Evolutionary conservation across 164 flowering plant genomes (phyloP).

Genomic region (Macadamia tetraphylla): DNA sequence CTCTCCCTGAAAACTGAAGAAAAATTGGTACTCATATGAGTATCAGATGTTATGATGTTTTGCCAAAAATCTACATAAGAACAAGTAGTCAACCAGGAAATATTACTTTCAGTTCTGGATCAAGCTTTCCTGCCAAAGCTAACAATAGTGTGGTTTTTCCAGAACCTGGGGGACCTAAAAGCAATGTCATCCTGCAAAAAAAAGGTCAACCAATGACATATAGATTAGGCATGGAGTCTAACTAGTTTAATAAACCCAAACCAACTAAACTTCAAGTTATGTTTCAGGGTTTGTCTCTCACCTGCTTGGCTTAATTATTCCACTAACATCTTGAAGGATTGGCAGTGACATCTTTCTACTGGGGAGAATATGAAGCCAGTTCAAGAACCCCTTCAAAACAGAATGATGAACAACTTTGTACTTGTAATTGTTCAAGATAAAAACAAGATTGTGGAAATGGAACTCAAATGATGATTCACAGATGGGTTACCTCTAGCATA

Average conservation of each 20-base stretch:
- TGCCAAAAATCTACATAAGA: no score
- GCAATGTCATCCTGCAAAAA: conserved; percentile 40
- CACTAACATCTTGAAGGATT: neutral
- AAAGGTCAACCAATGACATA: neutral
- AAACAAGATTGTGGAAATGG: no score
- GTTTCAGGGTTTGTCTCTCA: neutral
- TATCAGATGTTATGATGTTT: no score
- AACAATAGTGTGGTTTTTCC: conserved; percentile 43
- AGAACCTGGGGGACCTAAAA: conserved; percentile 50
- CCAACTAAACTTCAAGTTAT: no score
- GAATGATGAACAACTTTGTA: neutral
- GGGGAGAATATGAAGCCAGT: neutral
- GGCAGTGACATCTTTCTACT: neutral
- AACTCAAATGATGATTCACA: no score
- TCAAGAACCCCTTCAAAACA: neutral
- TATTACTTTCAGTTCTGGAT: conserved; percentile 29
- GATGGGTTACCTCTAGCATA: conserved; percentile 10
- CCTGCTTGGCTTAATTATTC: conserved; percentile 13
- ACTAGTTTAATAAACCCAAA: no score
- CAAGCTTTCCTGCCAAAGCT: conserved; percentile 48
- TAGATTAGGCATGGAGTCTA: no score
- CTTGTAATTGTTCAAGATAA: no score
- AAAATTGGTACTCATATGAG: neutral
- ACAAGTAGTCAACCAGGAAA: no score
- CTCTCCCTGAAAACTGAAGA: no score